Percentiles rank a stretch among this genome's conserved stretches.
Evolutionary conservation across 768 basidiomycete species (phyloP).

Genomic region (Mycena rebaudengoi): DNA sequence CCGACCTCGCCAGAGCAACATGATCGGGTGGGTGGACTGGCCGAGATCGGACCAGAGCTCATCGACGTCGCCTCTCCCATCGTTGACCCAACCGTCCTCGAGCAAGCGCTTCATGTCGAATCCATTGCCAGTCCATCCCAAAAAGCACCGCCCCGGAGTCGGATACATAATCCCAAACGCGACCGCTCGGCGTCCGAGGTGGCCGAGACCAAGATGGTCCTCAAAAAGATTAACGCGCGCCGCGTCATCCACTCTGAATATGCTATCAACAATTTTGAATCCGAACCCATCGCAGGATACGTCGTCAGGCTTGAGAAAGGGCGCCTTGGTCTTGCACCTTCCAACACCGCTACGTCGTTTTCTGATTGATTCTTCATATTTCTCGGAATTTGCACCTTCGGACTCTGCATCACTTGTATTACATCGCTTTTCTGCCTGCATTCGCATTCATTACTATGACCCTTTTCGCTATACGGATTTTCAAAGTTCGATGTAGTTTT

Average conservation of each 20-base stretch:
- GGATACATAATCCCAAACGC: conserved; percentile 21
- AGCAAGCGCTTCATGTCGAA: conserved; percentile 42
- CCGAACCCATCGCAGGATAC: conserved; percentile 67
- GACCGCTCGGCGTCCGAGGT: conserved; percentile 46
- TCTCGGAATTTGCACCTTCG: background rate
- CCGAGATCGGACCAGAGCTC: conserved; percentile 47
- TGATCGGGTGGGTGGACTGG: conserved; percentile 42
- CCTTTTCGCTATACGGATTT: too few relatives aligned
- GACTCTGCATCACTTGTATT: conserved; percentile 9
- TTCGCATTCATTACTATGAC: too few relatives aligned
- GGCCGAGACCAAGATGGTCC: conserved; percentile 58
- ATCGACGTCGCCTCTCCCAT: conserved; percentile 62
- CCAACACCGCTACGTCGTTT: conserved; percentile 6
- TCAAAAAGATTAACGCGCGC: conserved; percentile 76
- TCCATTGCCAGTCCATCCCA: background rate
- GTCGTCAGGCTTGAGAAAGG: conserved; percentile 66
- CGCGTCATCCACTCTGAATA: conserved; percentile 76
- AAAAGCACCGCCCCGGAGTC: background rate
- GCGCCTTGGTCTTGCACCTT: conserved; percentile 57
- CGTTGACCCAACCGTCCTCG: conserved; percentile 52
- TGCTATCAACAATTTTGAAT: conserved; percentile 71
- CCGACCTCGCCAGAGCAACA: conserved; percentile 73
- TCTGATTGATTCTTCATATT: conserved; percentile 19
- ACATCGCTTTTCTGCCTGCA: background rate
- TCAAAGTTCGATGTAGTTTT: too few relatives aligned